Evolutionary conservation across 805 yeast species (phyloP).

Genomic region (Metschnikowia vanudenii): DNA sequence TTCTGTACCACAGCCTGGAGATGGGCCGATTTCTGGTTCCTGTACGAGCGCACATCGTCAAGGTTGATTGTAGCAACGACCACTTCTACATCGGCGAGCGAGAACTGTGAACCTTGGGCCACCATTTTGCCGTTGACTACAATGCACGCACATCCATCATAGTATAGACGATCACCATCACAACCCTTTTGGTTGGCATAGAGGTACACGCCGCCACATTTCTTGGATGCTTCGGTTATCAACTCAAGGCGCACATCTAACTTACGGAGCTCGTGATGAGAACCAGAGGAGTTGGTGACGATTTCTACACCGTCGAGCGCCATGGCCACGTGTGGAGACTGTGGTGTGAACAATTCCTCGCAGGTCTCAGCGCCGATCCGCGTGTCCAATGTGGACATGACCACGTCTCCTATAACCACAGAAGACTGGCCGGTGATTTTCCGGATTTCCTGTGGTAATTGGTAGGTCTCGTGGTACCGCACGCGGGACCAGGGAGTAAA

Average conservation of each 20-base stretch:
- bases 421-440: slow-evolving; percentile 60
- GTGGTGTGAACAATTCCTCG: slow-evolving; percentile 95
- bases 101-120: slow-evolving; percentile 92
- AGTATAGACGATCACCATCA: slow-evolving; percentile 95
- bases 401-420: slow-evolving; percentile 89
- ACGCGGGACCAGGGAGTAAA: slow-evolving; percentile 93
- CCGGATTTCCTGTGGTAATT: slow-evolving; percentile 69
- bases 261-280: slow-evolving; percentile 95
- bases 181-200: slow-evolving; percentile 97
- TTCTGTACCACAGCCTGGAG: slow-evolving; percentile 56
- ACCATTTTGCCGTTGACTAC: slow-evolving; percentile 88
- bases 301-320: slow-evolving; percentile 97
- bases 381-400: slow-evolving; percentile 78
- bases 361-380: slow-evolving; percentile 97
- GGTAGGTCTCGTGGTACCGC: slow-evolving; percentile 67
- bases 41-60: slow-evolving; percentile 83
- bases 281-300: slow-evolving; percentile 91
- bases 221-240: slow-evolving; percentile 88
- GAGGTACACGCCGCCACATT: slow-evolving; percentile 94
- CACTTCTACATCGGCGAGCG: slow-evolving; percentile 89
- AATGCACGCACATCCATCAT: slow-evolving; percentile 96
- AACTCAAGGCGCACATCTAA: slow-evolving; percentile 79
- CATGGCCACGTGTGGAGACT: slow-evolving; percentile 90
- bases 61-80: slow-evolving; percentile 92
- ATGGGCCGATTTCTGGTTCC: slow-evolving; percentile 74